Evolutionary conservation across 768 basidiomycete species (phyloP).

Genomic region (Rhizopogon vinicolor): DNA sequence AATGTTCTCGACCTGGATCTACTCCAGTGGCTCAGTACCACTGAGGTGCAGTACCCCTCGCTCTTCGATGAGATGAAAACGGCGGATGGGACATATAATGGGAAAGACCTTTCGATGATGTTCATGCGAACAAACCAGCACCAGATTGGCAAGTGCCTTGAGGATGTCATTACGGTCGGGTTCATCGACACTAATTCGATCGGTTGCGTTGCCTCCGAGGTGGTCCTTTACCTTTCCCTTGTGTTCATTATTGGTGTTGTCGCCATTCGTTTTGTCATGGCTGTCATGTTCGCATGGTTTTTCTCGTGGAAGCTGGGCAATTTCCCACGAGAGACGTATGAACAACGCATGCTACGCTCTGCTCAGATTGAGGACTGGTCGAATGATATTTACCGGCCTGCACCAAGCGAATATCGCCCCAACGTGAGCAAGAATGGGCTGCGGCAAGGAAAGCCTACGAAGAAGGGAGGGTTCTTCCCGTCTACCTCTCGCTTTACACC

Average conservation of each 20-base stretch:
- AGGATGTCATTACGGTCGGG: slow-evolving; percentile 83
- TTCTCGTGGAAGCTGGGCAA: slow-evolving; percentile 93
- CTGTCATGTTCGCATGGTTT: slow-evolving; percentile 97
- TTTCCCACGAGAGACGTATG: slow-evolving; percentile 90
- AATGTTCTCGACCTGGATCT: slow-evolving; percentile 85
- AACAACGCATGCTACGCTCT: slow-evolving; percentile 84
- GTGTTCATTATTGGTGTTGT: slow-evolving; percentile 98
- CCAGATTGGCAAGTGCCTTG: slow-evolving; percentile 71
- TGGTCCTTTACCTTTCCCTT: slow-evolving; percentile 93
- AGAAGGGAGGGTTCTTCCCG: slow-evolving; percentile 59
- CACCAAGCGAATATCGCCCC: slow-evolving; percentile 86
- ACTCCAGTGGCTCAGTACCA: slow-evolving; percentile 76
- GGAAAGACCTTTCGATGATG: slow-evolving; percentile 84
- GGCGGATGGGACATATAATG: slow-evolving; percentile 68
- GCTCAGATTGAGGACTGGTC: slow-evolving; percentile 96
- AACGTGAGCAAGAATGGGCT: slow-evolving; percentile 77
- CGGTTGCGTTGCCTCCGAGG: slow-evolving; percentile 92
- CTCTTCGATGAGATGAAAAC: slow-evolving; percentile 77
- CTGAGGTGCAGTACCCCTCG: slow-evolving; percentile 78
- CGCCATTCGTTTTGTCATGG: slow-evolving; percentile 92
- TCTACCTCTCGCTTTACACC: slow-evolving; percentile 74
- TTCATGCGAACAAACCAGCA: slow-evolving; percentile 70
- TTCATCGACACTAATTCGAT: slow-evolving; percentile 94
- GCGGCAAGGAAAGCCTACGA: slow-evolving; percentile 42
- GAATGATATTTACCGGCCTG: slow-evolving; percentile 90